A percentile compares a stretch with the other conserved stretches of the same genome.
Conservation (phyloP, 768 basidiomycete genomes). For the Austroboletus eburneus region DNA sequence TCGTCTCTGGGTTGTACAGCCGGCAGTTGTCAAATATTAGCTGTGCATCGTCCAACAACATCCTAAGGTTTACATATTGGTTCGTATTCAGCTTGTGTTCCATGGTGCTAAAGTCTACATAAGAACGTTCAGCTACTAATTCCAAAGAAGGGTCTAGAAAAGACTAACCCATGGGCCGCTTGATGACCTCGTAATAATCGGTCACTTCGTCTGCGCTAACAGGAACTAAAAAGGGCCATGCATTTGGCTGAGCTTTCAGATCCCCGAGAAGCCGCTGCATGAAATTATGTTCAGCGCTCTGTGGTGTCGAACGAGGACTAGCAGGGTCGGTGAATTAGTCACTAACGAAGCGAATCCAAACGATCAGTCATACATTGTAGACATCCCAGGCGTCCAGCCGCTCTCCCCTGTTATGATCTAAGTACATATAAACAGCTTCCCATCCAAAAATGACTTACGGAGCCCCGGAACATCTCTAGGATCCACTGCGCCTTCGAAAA, state of each 20-base stretch:
- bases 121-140: neutral
- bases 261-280: constrained; percentile 81
- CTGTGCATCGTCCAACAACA: constrained; percentile 75
- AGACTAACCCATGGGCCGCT: constrained; percentile 84
- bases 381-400: constrained; percentile 88
- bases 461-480: constrained; percentile 86
- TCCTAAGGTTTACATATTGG: constrained; percentile 70
- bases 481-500: constrained; percentile 49
- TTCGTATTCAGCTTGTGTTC: constrained; percentile 85
- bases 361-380: constrained; percentile 51
- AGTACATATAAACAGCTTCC: constrained; percentile 6
- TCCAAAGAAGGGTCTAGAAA: neutral
- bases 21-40: constrained; percentile 89
- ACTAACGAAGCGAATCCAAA: neutral
- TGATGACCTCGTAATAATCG: constrained; percentile 90
- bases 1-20: constrained; percentile 77
- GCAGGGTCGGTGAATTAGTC: constrained; percentile 4
- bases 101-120: constrained; percentile 80
- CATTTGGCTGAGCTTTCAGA: constrained; percentile 67
- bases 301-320: constrained; percentile 40
- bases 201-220: constrained; percentile 75
- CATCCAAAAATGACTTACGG: constrained; percentile 41
- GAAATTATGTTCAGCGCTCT: constrained; percentile 54
- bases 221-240: constrained; percentile 86
- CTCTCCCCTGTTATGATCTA: constrained; percentile 59